Percentiles rank a stretch among this genome's conserved stretches.
phyloP scores from a whole-genome alignment of 352 stramenopile genomes.

The Lagenidium sp. region DNA sequence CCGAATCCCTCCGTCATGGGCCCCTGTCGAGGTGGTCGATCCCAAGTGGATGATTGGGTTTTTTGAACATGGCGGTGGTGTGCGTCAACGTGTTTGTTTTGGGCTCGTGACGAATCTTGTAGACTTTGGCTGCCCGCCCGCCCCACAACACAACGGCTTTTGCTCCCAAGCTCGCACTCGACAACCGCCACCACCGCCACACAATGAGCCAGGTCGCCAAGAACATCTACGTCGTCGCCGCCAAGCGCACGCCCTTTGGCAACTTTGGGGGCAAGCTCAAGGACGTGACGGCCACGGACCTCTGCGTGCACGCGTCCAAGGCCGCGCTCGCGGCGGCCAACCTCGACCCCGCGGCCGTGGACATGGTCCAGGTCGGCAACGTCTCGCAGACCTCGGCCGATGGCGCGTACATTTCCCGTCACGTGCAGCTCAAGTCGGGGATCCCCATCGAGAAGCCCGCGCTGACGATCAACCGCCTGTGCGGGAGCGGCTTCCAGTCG shows the following conservation, averaged over 20 bases:
- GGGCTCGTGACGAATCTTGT: too few relatives aligned
- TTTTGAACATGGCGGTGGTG: too few relatives aligned
- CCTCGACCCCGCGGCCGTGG: constrained; percentile 85
- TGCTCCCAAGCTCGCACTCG: too few relatives aligned
- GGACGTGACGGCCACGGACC: constrained; percentile 86
- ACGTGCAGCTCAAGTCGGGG: constrained; percentile 91
- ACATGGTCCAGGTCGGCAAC: constrained; percentile 95
- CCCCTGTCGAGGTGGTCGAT: too few relatives aligned
- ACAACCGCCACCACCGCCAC: too few relatives aligned
- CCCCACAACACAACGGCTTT: too few relatives aligned
- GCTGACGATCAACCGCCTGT: constrained; percentile 97
- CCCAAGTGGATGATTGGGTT: too few relatives aligned
- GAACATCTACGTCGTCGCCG: constrained; percentile 93
- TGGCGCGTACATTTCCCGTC: constrained; percentile 91
- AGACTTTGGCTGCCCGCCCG: too few relatives aligned
- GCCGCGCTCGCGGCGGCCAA: constrained; percentile 67
- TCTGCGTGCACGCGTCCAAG: constrained; percentile 82
- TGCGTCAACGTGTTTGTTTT: too few relatives aligned
- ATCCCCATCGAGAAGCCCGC: constrained; percentile 86
- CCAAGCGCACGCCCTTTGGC: constrained; percentile 94
- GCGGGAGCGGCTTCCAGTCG: constrained; percentile 96
- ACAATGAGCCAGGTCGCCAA: constrained; percentile 41
- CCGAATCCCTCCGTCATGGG: too few relatives aligned
- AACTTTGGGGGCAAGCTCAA: constrained; percentile 94
- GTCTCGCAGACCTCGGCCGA: constrained; percentile 93